phyloP scores from a whole-genome alignment of 805 yeast species.

The Metschnikowia chrysomelidarum region DNA sequence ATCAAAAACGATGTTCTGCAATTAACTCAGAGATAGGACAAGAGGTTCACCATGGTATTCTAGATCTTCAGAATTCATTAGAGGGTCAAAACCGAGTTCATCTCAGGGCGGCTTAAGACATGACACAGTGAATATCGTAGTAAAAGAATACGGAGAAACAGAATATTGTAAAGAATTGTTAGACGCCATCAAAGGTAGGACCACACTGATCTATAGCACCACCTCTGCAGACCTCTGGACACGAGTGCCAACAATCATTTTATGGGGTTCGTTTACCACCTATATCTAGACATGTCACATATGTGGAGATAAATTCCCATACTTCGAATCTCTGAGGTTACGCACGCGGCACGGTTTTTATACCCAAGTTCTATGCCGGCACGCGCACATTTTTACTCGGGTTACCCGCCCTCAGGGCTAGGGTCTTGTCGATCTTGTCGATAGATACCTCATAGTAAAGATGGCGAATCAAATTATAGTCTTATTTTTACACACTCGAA shows the following conservation, averaged over 20 bases:
- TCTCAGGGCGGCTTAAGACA: neutral
- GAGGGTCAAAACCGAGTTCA: neutral
- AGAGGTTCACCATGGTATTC: conserved; percentile 6
- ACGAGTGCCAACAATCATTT: conserved; percentile 21
- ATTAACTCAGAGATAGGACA: conserved; percentile 10
- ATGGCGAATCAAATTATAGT: too few species aligned
- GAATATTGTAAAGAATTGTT: conserved; percentile 16
- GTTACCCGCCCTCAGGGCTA: conserved; percentile 14
- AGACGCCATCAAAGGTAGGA: conserved; percentile 23
- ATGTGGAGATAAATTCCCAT: conserved; percentile 38
- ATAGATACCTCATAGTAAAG: too few species aligned
- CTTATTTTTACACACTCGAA: too few species aligned
- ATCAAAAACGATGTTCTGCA: conserved; percentile 26
- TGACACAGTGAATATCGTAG: conserved; percentile 1
- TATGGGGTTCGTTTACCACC: conserved; percentile 44
- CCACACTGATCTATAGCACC: conserved; percentile 24
- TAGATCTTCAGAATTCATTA: conserved; percentile 13
- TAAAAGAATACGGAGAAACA: neutral
- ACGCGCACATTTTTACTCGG: conserved; percentile 7
- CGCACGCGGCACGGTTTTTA: conserved; percentile 1
- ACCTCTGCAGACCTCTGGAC: conserved; percentile 25
- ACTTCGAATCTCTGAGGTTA: too few species aligned
- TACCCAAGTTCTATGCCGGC: conserved; percentile 3
- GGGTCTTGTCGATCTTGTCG: too few species aligned
- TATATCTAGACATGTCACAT: conserved; percentile 34